Conservation (phyloP, 495 filamentous ascomycete genomes). For the Aspergillus diversus region DNA sequence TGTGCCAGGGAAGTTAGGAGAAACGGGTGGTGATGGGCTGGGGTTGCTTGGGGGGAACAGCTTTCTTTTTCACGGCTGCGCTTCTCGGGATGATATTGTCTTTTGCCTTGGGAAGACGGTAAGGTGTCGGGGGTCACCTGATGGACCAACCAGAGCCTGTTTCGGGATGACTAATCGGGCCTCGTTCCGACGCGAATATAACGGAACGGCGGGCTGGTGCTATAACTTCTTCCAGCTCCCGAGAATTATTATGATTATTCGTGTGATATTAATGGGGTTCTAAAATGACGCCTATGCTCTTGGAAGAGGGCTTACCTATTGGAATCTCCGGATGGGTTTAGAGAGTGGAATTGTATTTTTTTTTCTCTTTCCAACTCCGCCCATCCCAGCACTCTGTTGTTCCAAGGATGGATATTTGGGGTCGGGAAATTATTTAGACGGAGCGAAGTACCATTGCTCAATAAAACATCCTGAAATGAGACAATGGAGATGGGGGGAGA, state of each 20-base stretch:
- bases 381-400: background rate
- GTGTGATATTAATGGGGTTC: too few relatives aligned
- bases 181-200: constrained; percentile 28
- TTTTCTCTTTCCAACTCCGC: background rate
- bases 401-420: background rate
- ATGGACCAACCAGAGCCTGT: constrained; percentile 26
- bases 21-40: constrained; percentile 18
- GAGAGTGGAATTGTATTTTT: too few relatives aligned
- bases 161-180: constrained; percentile 25
- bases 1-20: constrained; percentile 12
- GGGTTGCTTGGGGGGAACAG: constrained; percentile 39
- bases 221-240: constrained; percentile 6
- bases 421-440: constrained; percentile 24
- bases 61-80: constrained; percentile 44
- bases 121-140: constrained; percentile 24
- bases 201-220: constrained; percentile 16
- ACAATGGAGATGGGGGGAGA: background rate
- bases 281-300: too few relatives aligned
- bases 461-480: background rate
- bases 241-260: background rate
- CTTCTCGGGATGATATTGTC: constrained; percentile 37
- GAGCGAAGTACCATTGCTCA: background rate
- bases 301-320: background rate
- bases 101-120: constrained; percentile 25
- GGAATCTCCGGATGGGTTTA: background rate